Evolutionary conservation across 306 rosid species (phyloP), one percentile per base, ranked within the genome.

Genomic region (Prosopis cineraria): DNA sequence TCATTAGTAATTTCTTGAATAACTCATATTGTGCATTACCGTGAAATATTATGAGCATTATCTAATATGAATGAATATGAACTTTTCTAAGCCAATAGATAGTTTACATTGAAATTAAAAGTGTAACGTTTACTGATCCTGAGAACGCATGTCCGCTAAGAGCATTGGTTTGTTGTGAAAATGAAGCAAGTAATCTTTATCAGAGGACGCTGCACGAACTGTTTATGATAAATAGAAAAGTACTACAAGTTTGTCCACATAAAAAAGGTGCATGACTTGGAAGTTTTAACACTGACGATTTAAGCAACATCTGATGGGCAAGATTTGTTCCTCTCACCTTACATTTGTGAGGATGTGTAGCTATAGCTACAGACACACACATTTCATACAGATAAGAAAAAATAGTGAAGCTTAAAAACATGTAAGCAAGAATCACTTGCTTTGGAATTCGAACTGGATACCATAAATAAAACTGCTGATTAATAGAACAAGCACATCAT

Each of bases 351-450:
- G 11, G n/a, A n/a, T 4, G 34, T 5, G 33, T 12, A 5, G 16
- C 16, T 58, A 20, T 1, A 52, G 13, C 55, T 14, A 48, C 4
- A 58, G 19, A 58, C 34, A 11, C 34, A 58, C 64, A 58, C 5
- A 58, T 13, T 3, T 27, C 30, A n/a, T 33, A 20, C 5, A 39
- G 25, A 36, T 30, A 31, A 4, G 7, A 48, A 76, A 60, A 80
- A n/a, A 3, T 63, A 58, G 68, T 67, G 52, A 67, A 76, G 55
- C 40, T 72, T 76, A 72, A 64, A 64, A 44, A 66, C 55, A 8
- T 33, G 25, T 33, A 40, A 39, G 20, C 72, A 70, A 71, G 55
- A 60, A 65, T 25, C 45, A 64, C 70, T 50, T 52, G 76, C 56
- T 69, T 63, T 63, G 59, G 40, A 62, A 75, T 55, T 34, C 40